Base-by-base conservation (phyloP, 176 grass and related monocot species). In the Cymbopogon citratus region DNA sequence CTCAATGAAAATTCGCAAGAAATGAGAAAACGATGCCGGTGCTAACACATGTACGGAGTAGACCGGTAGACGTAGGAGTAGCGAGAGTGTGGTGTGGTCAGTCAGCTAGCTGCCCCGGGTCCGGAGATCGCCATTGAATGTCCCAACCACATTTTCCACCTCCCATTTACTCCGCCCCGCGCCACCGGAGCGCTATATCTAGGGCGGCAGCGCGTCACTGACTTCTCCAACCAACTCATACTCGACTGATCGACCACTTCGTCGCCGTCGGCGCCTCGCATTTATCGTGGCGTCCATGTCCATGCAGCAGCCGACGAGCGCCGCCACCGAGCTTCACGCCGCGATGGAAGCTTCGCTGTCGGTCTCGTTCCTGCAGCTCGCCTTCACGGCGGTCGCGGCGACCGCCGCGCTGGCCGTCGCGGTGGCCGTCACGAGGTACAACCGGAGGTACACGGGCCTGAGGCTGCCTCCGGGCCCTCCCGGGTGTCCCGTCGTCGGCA, bases 401-500 rank as follows among this genome's bases (percentile, higher is more conserved):
- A 62, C 52, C 24, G 81, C 66, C 19, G 76, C 13, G 24, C 18
- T 84, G 4, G 26, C 39, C 6, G 7, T 81, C 2, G 59, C 69
- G 2, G 52, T 80, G 14, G 28, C 36, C 9, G 29, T 70, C 2
- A 52, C 63, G 57, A 80, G 78, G 67, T 77, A 90, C 84, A 87
- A 44, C 19, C 11, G 63, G 13, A 76, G 85, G 36, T 62, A 94
- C 86, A 71, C 12, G 33, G 92, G 83, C 1, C 88, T 94, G 14
- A 43, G 79, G 0, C 84, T 97, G 1, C 94, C 94, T 1, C 92
- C 94, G 0, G 94, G 94, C 3, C 94, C 92, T 26, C 81, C 83
- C 1, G 94, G 80, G 36, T 92, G 87, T 92, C 94, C 94, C 9
- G 51, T 97, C 23, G 83, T 94, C 10, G 94, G 94, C 2, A 97